Evolutionary conservation across 2,329 filamentous ascomycete genomes (phyloP).

Genomic region (Claviceps africana): DNA sequence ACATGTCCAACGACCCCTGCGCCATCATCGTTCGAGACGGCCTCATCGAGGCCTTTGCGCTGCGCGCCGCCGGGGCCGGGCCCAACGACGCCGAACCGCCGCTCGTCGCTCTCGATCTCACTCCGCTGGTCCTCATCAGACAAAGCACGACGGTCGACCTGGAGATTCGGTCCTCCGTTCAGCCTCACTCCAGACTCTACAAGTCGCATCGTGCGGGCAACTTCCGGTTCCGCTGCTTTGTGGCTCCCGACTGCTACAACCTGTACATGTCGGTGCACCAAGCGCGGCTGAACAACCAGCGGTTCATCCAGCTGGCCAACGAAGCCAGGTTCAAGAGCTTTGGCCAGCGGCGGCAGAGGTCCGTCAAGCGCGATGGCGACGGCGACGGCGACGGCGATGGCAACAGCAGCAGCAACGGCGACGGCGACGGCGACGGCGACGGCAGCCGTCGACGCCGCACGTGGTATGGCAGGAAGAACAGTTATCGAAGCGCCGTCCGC

Average conservation of each 20-base stretch:
- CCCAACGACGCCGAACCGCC: slow-evolving; percentile 26
- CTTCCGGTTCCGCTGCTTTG: slow-evolving; percentile 79
- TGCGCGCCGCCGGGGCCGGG: slow-evolving; percentile 18
- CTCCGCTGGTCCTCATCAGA: slow-evolving; percentile 77
- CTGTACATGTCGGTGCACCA: slow-evolving; percentile 81
- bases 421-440: background rate
- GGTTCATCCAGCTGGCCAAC: slow-evolving; percentile 58
- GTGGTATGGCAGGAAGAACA: slow-evolving; percentile 51
- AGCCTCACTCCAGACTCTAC: slow-evolving; percentile 53
- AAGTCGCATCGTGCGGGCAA: slow-evolving; percentile 50
- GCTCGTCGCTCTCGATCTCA: slow-evolving; percentile 65
- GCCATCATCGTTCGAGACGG: slow-evolving; percentile 44
- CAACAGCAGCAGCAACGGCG: slow-evolving; percentile 18
- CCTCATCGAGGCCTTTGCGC: slow-evolving; percentile 41
- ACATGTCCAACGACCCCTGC: slow-evolving; percentile 37
- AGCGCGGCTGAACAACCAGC: slow-evolving; percentile 81
- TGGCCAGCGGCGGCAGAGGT: slow-evolving; percentile 38
- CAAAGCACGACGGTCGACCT: slow-evolving; percentile 88
- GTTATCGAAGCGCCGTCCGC: slow-evolving; percentile 46
- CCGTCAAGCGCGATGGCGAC: slow-evolving; percentile 32
- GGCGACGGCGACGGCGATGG: slow-evolving; percentile 21
- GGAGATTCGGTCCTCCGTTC: slow-evolving; percentile 78
- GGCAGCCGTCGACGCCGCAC: slow-evolving; percentile 30
- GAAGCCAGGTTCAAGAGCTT: slow-evolving; percentile 59
- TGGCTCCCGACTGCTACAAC: slow-evolving; percentile 60